A percentile compares a stretch with the other conserved stretches of the same genome.
phyloP scores from a whole-genome alignment of 2,329 filamentous ascomycete species.

The Lasiodiplodia citricola region DNA sequence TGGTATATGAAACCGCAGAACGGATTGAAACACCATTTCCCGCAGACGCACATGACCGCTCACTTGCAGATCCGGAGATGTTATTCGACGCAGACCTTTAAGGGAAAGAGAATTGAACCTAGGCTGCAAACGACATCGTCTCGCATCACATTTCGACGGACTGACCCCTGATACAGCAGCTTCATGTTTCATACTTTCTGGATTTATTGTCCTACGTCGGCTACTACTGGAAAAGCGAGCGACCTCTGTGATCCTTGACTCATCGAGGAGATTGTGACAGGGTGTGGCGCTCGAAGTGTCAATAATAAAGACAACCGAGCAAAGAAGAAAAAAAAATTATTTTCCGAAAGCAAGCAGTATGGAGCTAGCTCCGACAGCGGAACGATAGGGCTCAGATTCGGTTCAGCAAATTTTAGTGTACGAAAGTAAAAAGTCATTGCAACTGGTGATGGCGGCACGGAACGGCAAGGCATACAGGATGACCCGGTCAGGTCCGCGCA shows the following conservation, averaged over 20 bases:
- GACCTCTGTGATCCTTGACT: not conserved
- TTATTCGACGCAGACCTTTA: not conserved
- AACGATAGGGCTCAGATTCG: not conserved
- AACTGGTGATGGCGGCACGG: not conserved
- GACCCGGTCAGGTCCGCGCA: not conserved
- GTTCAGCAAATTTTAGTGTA: not conserved
- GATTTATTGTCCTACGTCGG: not conserved
- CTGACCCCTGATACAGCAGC: not conserved
- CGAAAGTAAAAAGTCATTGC: not conserved
- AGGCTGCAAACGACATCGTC: not conserved
- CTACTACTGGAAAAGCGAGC: not conserved
- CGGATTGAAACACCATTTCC: not conserved
- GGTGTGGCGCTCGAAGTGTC: not conserved
- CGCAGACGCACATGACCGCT: not conserved
- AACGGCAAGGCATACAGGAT: not conserved
- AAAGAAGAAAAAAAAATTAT: not conserved
- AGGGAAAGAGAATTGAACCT: not conserved
- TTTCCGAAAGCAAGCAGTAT: not conserved
- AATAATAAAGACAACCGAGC: not conserved
- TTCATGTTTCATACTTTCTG: conserved; percentile 1
- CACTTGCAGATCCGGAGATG: conserved; percentile 10
- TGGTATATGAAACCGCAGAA: not conserved
- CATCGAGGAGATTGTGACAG: not conserved
- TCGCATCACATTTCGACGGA: not conserved
- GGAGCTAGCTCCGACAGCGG: not conserved